Evolutionary conservation across 1,139 yeast species (phyloP).

Genomic region (Yamadazyma dushanensis): DNA sequence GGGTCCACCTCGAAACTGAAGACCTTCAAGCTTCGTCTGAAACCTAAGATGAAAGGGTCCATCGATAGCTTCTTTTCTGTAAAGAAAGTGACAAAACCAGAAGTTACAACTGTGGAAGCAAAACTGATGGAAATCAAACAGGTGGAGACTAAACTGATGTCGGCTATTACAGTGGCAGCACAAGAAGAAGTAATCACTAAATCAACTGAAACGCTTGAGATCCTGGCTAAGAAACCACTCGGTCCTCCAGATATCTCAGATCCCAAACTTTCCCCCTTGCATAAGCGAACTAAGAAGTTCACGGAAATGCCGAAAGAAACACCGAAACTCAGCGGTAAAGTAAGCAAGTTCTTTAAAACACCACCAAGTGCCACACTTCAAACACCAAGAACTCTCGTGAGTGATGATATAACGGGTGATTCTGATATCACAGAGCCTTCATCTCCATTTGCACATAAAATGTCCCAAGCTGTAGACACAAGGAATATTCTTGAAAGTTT

Average conservation of each 20-base stretch:
- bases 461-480: constrained; percentile 11
- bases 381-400: constrained; percentile 13
- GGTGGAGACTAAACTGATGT: background rate
- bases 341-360: constrained; percentile 17
- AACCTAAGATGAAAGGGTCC: constrained; percentile 7
- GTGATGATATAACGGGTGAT: constrained; percentile 30
- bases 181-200: too few species aligned
- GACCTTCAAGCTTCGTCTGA: constrained; percentile 1
- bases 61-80: constrained; percentile 19
- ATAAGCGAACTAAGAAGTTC: constrained; percentile 24
- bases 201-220: too few species aligned
- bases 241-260: background rate
- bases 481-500: constrained; percentile 21
- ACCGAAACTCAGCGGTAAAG: constrained; percentile 8
- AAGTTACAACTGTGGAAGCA: background rate
- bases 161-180: background rate
- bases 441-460: constrained; percentile 22
- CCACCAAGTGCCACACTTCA: constrained; percentile 6
- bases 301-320: constrained; percentile 11
- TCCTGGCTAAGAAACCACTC: background rate
- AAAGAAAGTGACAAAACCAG: constrained; percentile 5
- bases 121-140: background rate
- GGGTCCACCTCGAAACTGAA: background rate
- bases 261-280: constrained; percentile 25
- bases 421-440: constrained; percentile 39